Evolutionary conservation across 2,329 filamentous ascomycete species (phyloP), one percentile per base, ranked within the genome.

Genomic region (Ceratocystis cubensis): DNA sequence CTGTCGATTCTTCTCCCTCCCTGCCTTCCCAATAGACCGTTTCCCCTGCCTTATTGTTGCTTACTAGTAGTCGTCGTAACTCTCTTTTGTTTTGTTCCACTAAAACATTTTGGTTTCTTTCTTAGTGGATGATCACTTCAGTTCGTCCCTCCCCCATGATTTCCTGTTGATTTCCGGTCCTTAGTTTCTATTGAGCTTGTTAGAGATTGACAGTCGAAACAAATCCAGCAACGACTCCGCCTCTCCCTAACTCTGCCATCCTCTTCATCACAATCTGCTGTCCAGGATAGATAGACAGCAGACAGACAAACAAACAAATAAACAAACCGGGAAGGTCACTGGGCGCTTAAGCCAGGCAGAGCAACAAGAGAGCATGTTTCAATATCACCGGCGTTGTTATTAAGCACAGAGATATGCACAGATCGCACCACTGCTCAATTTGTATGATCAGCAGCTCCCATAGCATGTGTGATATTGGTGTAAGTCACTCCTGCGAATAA

Each of bases 161-260:
- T 28, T 20, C 15, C 2, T 37, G 8, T 3, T 46, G 15, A 46
- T 46, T 46, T 46, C 1, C 45, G 7, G 17, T 5, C 20, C 20
- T 48, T 20, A 6, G 15, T 48, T 48, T 48, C 17, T 48, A 20
- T 37, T 48, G 17, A n/a, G 45, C n/a, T 50, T 20, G 46, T 50
- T 50, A 20, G 46, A 50, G 46, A 4, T 50, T 57, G 53, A 57
- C 53, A 57, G 53, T 57, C 25, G 53, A 57, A 57, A 57, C 53
- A 57, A 57, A 57, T 37, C 33, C 33, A 37, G 30, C 53, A 57
- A 33, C 6, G 53, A 13, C 53, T 57, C 53, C 53, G 53, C 25
- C 53, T 30, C 53, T 15, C 30, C 46, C 17, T 37, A 37, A 10
- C 33, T 50, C n/a, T 22, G 17, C 1, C 17, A 5, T 10, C 25